phyloP scores from a whole-genome alignment of 805 yeast genomes.

The Kluyveromyces aestuarii region DNA sequence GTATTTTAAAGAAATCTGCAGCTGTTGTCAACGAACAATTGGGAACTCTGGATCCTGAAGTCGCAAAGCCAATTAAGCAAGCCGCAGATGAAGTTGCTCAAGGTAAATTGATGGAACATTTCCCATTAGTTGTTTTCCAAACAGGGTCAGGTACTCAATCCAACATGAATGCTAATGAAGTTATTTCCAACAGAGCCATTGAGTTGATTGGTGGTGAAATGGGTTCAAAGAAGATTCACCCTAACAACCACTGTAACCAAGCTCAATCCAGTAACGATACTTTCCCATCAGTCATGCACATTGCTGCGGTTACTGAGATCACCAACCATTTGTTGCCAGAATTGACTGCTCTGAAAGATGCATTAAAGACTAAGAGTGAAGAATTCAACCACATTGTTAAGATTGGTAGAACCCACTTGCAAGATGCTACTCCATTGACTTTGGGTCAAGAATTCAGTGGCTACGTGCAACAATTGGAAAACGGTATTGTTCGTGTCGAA shows the following conservation, averaged over 20 bases:
- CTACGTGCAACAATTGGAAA: conserved; percentile 84
- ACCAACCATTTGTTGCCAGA: conserved; percentile 69
- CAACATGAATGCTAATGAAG: conserved; percentile 99
- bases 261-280: conserved; percentile 98
- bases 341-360: conserved; percentile 62
- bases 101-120: conserved; percentile 87
- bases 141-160: conserved; percentile 99
- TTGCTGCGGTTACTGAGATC: conserved; percentile 93
- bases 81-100: conserved; percentile 94
- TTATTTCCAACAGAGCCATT: conserved; percentile 95
- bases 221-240: conserved; percentile 93
- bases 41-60: conserved; percentile 76
- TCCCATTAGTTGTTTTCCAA: conserved; percentile 97
- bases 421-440: conserved; percentile 97
- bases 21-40: conserved; percentile 80
- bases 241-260: conserved; percentile 97
- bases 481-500: conserved; percentile 85
- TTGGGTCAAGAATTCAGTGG: conserved; percentile 98
- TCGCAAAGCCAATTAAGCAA: conserved; percentile 75
- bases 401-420: conserved; percentile 98
- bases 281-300: conserved; percentile 99
- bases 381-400: conserved; percentile 88
- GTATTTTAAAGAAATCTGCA: conserved; percentile 87
- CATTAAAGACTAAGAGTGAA: conserved; percentile 67
- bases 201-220: conserved; percentile 86